These are phyloP conservation scores for Haberlea rhodopensis DNA, from an alignment of 257 asterid species.

Conservation along the genomic window DNA sequence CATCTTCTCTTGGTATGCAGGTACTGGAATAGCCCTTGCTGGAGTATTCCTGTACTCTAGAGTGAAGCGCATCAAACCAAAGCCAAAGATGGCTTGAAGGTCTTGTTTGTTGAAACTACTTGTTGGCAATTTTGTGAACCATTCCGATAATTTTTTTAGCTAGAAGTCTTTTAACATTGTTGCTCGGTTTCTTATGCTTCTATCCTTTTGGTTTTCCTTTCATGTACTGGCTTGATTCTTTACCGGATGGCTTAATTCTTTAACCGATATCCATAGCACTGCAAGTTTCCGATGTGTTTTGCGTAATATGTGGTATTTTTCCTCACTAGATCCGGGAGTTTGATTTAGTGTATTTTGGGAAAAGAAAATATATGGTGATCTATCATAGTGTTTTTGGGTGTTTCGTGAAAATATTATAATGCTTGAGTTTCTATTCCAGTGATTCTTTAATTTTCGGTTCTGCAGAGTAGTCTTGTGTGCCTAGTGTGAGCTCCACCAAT, in stretches of 20 bases:
- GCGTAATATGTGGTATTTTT: no score
- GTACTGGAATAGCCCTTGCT: conserved; percentile 82
- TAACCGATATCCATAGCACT: neutral
- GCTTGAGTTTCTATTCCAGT: no score
- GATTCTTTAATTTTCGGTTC: no score
- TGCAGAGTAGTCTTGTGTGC: no score
- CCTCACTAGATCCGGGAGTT: no score
- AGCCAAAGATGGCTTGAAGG: conserved; percentile 57
- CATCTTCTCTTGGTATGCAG: conserved; percentile 34
- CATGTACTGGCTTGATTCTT: conserved; percentile 13
- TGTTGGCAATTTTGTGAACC: conserved; percentile 31
- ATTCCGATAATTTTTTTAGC: conserved; percentile 1
- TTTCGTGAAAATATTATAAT: no score
- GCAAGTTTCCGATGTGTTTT: neutral
- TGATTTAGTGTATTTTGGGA: no score
- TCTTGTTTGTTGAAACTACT: conserved; percentile 25
- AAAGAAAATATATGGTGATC: no score
- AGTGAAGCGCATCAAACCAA: conserved; percentile 65
- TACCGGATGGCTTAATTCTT: neutral
- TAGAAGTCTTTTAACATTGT: neutral
- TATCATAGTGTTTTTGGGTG: no score
- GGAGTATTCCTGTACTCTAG: conserved; percentile 94
- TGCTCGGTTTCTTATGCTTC: conserved; percentile 15
- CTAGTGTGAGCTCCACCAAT: no score
- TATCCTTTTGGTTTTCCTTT: neutral